A percentile compares a stretch with the other conserved stretches of the same genome.
phyloP scores from a whole-genome alignment of 441 rosid genomes.

The Jatropha podagrica region DNA sequence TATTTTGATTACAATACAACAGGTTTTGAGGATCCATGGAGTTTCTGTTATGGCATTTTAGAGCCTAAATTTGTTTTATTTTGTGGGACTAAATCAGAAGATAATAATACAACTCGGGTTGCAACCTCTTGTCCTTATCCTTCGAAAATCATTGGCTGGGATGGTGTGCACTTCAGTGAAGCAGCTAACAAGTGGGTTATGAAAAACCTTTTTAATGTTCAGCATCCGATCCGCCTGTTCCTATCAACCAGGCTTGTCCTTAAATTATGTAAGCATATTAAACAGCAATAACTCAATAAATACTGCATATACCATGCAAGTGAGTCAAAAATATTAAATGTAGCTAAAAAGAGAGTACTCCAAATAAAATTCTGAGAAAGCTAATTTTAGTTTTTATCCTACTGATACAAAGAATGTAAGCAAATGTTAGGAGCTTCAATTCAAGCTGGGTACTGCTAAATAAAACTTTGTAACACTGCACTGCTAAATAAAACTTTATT shows the following conservation, averaged over 20 bases:
- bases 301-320: neutral
- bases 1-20: neutral
- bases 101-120: neutral
- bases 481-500: neutral
- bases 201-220: conserved; percentile 25
- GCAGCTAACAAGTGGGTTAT: conserved; percentile 37
- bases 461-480: neutral
- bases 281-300: neutral
- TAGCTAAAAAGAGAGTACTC: neutral
- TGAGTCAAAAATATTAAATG: neutral
- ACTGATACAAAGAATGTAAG: neutral
- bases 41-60: conserved; percentile 3
- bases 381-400: neutral
- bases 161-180: conserved; percentile 33
- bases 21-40: conserved; percentile 13
- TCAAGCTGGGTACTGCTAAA: neutral
- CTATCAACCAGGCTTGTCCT: conserved; percentile 24
- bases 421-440: neutral
- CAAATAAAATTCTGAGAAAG: neutral
- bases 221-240: conserved; percentile 28
- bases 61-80: neutral
- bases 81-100: conserved; percentile 9
- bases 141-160: conserved; percentile 21
- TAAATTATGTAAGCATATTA: neutral
- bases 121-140: conserved; percentile 16